Evolutionary conservation across 192 early-diverging fungal species (phyloP).

Genomic region (Coemansia sp.): DNA sequence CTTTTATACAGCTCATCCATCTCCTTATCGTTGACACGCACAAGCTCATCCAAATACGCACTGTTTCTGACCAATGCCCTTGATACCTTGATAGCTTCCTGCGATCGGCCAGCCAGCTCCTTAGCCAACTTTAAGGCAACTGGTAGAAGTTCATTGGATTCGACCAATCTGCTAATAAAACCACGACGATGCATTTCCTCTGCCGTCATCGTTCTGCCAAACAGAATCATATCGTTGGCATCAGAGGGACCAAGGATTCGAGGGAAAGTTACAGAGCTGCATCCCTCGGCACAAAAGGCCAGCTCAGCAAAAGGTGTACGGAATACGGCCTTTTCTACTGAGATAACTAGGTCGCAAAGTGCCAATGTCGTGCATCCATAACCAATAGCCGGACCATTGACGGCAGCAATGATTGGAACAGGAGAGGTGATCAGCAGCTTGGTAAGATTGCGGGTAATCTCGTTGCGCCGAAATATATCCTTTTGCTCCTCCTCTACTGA

Average conservation of each 20-base stretch:
- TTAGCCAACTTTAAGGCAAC: constrained; percentile 52
- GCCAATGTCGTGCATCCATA: constrained; percentile 64
- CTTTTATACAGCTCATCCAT: constrained; percentile 56
- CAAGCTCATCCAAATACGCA: constrained; percentile 44
- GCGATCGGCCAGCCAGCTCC: constrained; percentile 52
- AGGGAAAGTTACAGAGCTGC: constrained; percentile 66
- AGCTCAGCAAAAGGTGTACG: constrained; percentile 73
- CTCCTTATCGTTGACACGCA: constrained; percentile 54
- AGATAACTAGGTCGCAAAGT: constrained; percentile 68
- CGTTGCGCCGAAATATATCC: constrained; percentile 9
- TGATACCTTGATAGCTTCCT: constrained; percentile 56
- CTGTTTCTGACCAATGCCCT: constrained; percentile 53
- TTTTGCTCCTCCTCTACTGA: constrained; percentile 7
- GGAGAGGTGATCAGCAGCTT: constrained; percentile 60
- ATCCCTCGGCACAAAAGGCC: constrained; percentile 70
- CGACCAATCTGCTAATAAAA: constrained; percentile 54
- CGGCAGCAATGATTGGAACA: constrained; percentile 64
- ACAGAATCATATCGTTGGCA: constrained; percentile 69
- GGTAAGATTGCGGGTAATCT: constrained; percentile 34
- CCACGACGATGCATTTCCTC: constrained; percentile 58
- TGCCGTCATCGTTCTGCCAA: constrained; percentile 55
- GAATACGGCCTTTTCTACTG: constrained; percentile 61
- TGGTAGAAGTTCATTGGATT: constrained; percentile 51
- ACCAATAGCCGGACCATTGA: constrained; percentile 70
- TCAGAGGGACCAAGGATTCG: constrained; percentile 58